Evolutionary conservation across 805 yeast species (phyloP), one percentile per base, ranked within the genome.

Genomic region (Candida saitoana): DNA sequence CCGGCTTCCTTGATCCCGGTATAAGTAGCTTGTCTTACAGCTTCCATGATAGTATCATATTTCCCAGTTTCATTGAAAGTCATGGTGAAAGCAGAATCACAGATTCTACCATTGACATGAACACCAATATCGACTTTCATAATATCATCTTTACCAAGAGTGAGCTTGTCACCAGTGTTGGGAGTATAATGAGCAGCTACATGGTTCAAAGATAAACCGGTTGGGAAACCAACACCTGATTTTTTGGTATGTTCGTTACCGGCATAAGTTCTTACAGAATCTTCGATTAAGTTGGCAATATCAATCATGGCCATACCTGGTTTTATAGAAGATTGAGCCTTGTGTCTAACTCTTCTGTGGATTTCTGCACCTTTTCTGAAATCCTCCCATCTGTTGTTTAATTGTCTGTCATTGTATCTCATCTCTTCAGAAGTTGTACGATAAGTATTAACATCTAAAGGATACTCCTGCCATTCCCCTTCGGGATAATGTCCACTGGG

Each of bases 141-240:
- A 36, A 93, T 96, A 62, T 93, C 99, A 46, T 87, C 95, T 54
- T 88, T 79, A 46, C 76, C 71, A 51, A 93, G 69, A 2, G 85
- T 84, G 5, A 87, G 76, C 55, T 80, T 87, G 62, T 93, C 99
- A 9, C 96, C 96, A 4, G 91, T 84, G 66, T 93, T 93, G 11
- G 99, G 99, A 0, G 98, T 91, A 65, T 89, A 93, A 62, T 93
- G 99, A 0, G 99, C 99, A 18, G 99, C 99, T 58, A 88, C 83
- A 58, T 89, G 86, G 65, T 93, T 93, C 49, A 91, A 64, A 1
- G 96, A 87, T 31, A 93, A 76, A 45, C 99, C 99, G n/a, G 97
- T 89, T 39, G 99, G 99, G 75, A 93, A 93, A 4, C 98, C 99
- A 55, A 90, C 80, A 31, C 99, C 99, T 14, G 88, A 93, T 41